Percentiles rank a stretch among this genome's conserved stretches.
These are phyloP conservation scores for Sextonia rubra DNA, from an alignment of 164 flowering plant genomes.

Conservation along the genomic window DNA sequence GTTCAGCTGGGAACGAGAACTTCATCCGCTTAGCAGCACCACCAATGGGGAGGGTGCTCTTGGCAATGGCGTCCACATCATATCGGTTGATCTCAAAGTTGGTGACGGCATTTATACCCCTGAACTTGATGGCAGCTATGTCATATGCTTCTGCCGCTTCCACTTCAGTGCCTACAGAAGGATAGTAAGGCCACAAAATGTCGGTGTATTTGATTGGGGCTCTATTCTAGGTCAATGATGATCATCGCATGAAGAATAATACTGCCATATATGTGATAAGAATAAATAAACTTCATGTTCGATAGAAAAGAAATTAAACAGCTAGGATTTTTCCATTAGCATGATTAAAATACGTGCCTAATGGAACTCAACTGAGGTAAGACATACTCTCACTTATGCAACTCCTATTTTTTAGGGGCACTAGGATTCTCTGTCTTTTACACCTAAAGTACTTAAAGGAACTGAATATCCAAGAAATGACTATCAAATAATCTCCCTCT, in stretches of 20 bases:
- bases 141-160: conserved; percentile 20
- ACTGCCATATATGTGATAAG: too few relatives aligned
- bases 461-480: too few relatives aligned
- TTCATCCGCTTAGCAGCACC: conserved; percentile 7
- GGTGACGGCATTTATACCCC: conserved; percentile 15
- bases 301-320: too few relatives aligned
- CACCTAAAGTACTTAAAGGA: too few relatives aligned
- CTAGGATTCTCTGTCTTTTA: too few relatives aligned
- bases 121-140: conserved; percentile 18
- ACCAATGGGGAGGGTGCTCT: conserved; percentile 9
- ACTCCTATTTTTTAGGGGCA: too few relatives aligned
- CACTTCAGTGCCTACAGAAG: conserved; percentile 11
- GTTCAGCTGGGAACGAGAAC: not conserved
- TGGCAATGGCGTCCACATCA: conserved; percentile 8
- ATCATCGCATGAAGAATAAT: not conserved
- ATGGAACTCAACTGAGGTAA: not conserved
- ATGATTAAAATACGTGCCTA: not conserved
- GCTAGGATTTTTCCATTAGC: not conserved
- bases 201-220: not conserved
- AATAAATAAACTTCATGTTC: too few relatives aligned
- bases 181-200: not conserved
- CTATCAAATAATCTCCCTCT: too few relatives aligned
- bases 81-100: conserved; percentile 19
- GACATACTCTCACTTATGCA: too few relatives aligned
- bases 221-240: not conserved